A percentile compares a stretch with the other conserved stretches of the same genome.
These are phyloP conservation scores for Tagetes patula DNA, from an alignment of 129 eudicot species.

Conservation along the genomic window DNA sequence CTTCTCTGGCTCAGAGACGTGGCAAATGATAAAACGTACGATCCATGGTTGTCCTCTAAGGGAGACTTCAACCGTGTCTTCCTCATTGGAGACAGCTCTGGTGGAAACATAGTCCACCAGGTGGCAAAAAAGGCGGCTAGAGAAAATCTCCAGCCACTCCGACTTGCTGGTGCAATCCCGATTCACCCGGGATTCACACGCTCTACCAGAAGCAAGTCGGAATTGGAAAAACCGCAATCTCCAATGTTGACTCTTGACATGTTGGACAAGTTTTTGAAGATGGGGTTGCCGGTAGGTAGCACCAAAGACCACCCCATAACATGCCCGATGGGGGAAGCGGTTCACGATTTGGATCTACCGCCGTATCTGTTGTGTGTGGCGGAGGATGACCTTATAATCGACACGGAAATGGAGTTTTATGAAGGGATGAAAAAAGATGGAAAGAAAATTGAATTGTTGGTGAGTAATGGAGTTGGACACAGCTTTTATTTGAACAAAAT, in stretches of 20 bases:
- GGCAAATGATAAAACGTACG: conserved; percentile 36
- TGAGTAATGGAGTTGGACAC: conserved; percentile 59
- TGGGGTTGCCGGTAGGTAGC: conserved; percentile 62
- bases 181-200: conserved; percentile 75
- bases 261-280: conserved; percentile 65
- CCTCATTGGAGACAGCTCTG: conserved; percentile 81
- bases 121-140: conserved; percentile 53
- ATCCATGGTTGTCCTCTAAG: conserved; percentile 36
- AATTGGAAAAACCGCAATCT: conserved; percentile 60
- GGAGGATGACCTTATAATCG: conserved; percentile 59
- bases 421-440: conserved; percentile 57
- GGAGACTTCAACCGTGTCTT: conserved; percentile 67
- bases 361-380: conserved; percentile 69
- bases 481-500: conserved; percentile 75
- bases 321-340: conserved; percentile 64
- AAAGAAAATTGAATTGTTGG: conserved; percentile 56
- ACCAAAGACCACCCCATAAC: conserved; percentile 77
- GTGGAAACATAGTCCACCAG: conserved; percentile 70
- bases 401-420: conserved; percentile 67
- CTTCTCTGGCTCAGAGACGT: conserved; percentile 59
- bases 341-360: conserved; percentile 45
- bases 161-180: conserved; percentile 64
- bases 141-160: conserved; percentile 46
- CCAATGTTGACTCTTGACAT: conserved; percentile 77
- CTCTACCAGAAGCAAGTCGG: conserved; percentile 61